These are phyloP conservation scores for Aphanomyces cochlioides DNA, from an alignment of 352 stramenopile species.

Conservation along the genomic window DNA sequence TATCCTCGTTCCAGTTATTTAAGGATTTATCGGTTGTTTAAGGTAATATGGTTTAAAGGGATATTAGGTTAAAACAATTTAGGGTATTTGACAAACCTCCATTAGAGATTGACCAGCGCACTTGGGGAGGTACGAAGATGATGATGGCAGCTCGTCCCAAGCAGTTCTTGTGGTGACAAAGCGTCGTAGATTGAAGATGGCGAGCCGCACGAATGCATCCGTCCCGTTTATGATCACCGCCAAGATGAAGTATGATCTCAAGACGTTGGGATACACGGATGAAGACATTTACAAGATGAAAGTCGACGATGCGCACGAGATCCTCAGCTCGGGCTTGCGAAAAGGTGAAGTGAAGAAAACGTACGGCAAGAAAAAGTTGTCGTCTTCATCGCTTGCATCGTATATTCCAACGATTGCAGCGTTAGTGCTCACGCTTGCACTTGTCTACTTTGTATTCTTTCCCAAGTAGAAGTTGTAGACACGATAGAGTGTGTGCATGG, in stretches of 20 bases:
- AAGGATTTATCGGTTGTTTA: neutral
- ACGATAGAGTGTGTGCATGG: no score
- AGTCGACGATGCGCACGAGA: slow-evolving; percentile 28
- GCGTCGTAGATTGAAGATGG: neutral
- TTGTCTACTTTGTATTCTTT: slow-evolving; percentile 25
- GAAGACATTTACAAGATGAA: slow-evolving; percentile 31
- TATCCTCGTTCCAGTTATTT: no score
- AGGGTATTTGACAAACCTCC: neutral
- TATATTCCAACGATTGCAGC: neutral
- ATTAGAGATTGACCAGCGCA: neutral
- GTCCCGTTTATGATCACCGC: slow-evolving; percentile 30
- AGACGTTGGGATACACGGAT: slow-evolving; percentile 29
- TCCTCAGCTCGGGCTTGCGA: slow-evolving; percentile 14
- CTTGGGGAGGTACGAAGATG: no score
- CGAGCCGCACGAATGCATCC: slow-evolving; percentile 8
- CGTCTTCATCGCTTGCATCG: neutral
- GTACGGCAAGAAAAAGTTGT: neutral
- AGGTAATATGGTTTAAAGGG: neutral
- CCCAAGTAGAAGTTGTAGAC: no score
- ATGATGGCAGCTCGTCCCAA: no score
- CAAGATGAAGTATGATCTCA: slow-evolving; percentile 30
- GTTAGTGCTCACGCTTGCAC: neutral
- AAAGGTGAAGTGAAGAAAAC: slow-evolving; percentile 24
- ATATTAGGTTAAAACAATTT: neutral
- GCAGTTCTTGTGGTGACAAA: neutral